Base-by-base conservation (phyloP, 1,139 yeast species). In the Saccharomycopsis crataegensis region DNA sequence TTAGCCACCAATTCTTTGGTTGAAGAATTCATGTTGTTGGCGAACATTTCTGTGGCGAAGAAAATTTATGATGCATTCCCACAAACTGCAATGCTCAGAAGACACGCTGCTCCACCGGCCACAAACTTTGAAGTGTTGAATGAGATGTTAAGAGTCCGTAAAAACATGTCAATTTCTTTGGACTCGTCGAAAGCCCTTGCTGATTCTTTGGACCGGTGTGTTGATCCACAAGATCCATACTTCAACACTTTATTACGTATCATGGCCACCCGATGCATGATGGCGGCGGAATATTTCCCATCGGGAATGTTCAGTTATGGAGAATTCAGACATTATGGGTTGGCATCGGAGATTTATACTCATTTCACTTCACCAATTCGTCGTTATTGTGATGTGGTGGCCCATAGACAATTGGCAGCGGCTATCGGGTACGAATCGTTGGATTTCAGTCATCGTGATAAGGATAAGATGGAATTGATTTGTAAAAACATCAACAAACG, bases 351-450 rank as follows among this genome's bases (percentile, higher is more conserved):
- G 63, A 94, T 94, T 48, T 94, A 94, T 69, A 94, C 99, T 0
- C 99, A 94, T 76, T 94, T 91, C 74, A 94, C 99, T 1, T 90
- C 98, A 0, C 99, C 99, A 12, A 94, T 94, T 66, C 84, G 99
- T 72, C 85, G 99, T 67, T 94, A 88, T 68, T 96, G 99, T 73
- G 99, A 94, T 70, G 86, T 94, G 54, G 94, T 94, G 50, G 99
- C 96, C 0, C 99, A 94, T 68, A 79, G 99, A 65, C 99, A 94
- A 70, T 74, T 94, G 48, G 98, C 99, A 0, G 98, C 95, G 14
- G 97, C 99, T 1, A 93, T 94, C 58, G 96, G 87, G 1, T 93
- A 91, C 68, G 99, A 93, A 67, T 79, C 84, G 45, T 71, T 93
- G 60, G 91, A 88, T 62, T 77, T 84, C 59, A 76, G 82, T 50